Percentiles rank a stretch among this genome's conserved stretches.
Evolutionary conservation across 106 monocot genomes (phyloP).

Genomic region (Allium cepa): DNA sequence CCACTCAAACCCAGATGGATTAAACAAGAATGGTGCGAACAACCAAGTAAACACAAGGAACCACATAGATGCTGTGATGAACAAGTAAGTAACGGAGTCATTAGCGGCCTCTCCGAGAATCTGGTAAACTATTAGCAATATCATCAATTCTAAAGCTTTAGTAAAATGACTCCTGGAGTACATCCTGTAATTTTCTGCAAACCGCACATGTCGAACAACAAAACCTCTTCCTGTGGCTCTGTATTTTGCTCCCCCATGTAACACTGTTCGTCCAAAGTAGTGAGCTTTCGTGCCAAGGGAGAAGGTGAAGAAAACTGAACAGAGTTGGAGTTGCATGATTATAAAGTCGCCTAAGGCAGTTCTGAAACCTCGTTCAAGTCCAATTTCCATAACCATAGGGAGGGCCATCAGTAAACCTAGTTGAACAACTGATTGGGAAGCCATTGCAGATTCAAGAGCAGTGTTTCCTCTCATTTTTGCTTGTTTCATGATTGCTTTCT

Average conservation of each 20-base stretch:
- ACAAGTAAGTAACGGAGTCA: constrained; percentile 36
- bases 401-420: constrained; percentile 86
- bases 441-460: constrained; percentile 87
- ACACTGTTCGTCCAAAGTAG: constrained; percentile 87
- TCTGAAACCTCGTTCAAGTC: constrained; percentile 90
- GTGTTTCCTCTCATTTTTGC: constrained; percentile 70
- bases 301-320: constrained; percentile 97
- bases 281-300: constrained; percentile 91
- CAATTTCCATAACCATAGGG: constrained; percentile 99
- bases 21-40: constrained; percentile 94
- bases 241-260: constrained; percentile 97
- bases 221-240: constrained; percentile 94
- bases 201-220: constrained; percentile 90
- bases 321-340: constrained; percentile 98
- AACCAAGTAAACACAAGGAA: constrained; percentile 83
- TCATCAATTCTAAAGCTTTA: constrained; percentile 82
- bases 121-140: constrained; percentile 71
- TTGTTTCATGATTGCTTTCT: constrained; percentile 73
- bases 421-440: constrained; percentile 90
- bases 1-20: constrained; percentile 97
- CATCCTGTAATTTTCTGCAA: constrained; percentile 97
- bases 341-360: constrained; percentile 84
- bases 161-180: constrained; percentile 97
- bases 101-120: constrained; percentile 57
- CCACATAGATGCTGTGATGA: constrained; percentile 88